These are phyloP conservation scores for Sedum album DNA, from an alignment of 164 flowering plant genomes.

Conservation along the genomic window DNA sequence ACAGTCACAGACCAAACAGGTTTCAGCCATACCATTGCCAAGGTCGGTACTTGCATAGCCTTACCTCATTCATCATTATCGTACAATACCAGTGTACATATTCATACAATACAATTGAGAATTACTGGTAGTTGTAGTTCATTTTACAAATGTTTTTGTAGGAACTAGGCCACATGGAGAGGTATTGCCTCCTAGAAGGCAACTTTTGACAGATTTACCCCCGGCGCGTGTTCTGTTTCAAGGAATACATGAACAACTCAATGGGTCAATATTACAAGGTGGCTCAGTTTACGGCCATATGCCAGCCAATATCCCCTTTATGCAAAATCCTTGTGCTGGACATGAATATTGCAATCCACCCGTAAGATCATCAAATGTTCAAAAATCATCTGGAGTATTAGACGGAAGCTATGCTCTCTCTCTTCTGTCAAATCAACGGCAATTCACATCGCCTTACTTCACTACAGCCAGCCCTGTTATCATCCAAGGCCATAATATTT, in stretches of 20 bases:
- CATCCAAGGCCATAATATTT: slow-evolving; percentile 7
- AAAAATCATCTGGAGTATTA: slow-evolving; percentile 11
- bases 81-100: too few relatives aligned
- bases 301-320: slow-evolving; percentile 10
- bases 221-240: slow-evolving; percentile 16
- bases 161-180: slow-evolving; percentile 12
- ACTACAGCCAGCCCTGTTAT: slow-evolving; percentile 14
- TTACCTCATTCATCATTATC: neutral
- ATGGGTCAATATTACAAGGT: slow-evolving; percentile 9
- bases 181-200: slow-evolving; percentile 11
- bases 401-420: slow-evolving; percentile 38
- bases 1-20: slow-evolving; percentile 11
- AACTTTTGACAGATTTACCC: slow-evolving; percentile 16
- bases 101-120: too few relatives aligned
- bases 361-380: slow-evolving; percentile 8
- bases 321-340: slow-evolving; percentile 10
- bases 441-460: slow-evolving; percentile 12
- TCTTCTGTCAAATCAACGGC: slow-evolving; percentile 49
- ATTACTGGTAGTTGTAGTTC: too few relatives aligned
- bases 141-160: neutral
- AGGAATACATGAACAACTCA: slow-evolving; percentile 12
- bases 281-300: slow-evolving; percentile 7
- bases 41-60: slow-evolving; percentile 11
- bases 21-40: slow-evolving; percentile 20
- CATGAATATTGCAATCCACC: slow-evolving; percentile 7